A percentile compares a stretch with the other conserved stretches of the same genome.
Evolutionary conservation across 768 basidiomycete genomes (phyloP).

Genomic region (Cystofilobasidium macerans): DNA sequence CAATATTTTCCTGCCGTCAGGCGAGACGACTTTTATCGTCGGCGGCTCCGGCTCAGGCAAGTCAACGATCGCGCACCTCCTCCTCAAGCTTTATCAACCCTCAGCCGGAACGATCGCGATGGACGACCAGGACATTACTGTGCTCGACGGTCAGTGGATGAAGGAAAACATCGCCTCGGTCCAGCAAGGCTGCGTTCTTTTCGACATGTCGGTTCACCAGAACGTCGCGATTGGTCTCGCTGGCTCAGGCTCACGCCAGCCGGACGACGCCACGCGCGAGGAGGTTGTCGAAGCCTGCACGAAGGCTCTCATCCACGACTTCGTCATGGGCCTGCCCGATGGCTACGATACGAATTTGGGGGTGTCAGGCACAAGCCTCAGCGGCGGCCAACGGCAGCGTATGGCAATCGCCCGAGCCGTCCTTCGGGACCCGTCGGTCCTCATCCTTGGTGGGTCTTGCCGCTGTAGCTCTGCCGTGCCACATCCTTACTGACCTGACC

Average conservation of each 20-base stretch:
- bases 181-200: slow-evolving; percentile 64
- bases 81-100: slow-evolving; percentile 63
- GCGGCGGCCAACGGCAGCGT: slow-evolving; percentile 86
- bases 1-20: slow-evolving; percentile 56
- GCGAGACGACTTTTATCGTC: slow-evolving; percentile 68
- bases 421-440: slow-evolving; percentile 70
- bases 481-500: neutral
- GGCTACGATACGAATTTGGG: slow-evolving; percentile 80
- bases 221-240: slow-evolving; percentile 72
- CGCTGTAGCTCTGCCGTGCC: neutral
- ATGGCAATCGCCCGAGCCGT: slow-evolving; percentile 78
- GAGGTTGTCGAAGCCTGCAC: slow-evolving; percentile 73
- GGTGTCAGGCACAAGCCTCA: slow-evolving; percentile 52
- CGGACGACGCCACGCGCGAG: slow-evolving; percentile 48
- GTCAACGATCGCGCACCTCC: slow-evolving; percentile 55
- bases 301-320: slow-evolving; percentile 78
- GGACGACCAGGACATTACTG: slow-evolving; percentile 69
- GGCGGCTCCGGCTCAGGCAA: slow-evolving; percentile 70
- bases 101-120: slow-evolving; percentile 54
- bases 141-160: slow-evolving; percentile 62
- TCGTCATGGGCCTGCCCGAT: slow-evolving; percentile 66
- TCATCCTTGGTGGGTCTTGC: slow-evolving; percentile 68
- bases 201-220: slow-evolving; percentile 67
- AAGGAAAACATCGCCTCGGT: slow-evolving; percentile 62
- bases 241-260: slow-evolving; percentile 40